These are phyloP conservation scores for Ganoderma sinense DNA, from an alignment of 1,284 basidiomycete species.

Conservation along the genomic window DNA sequence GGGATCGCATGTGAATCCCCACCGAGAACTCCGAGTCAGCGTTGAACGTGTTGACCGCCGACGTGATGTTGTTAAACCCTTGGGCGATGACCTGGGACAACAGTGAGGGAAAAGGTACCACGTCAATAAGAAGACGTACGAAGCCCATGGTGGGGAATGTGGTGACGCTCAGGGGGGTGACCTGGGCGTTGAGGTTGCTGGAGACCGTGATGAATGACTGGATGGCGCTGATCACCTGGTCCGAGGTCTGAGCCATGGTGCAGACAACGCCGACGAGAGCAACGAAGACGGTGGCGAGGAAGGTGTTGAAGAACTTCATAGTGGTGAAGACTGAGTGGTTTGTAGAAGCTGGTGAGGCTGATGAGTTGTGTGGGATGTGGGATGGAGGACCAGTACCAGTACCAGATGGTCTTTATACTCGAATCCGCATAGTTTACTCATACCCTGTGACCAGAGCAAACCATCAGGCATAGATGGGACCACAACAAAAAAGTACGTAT, in stretches of 20 bases:
- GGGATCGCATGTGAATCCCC: not conserved
- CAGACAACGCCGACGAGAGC: not conserved
- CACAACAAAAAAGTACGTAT: not conserved
- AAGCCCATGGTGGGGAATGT: not conserved
- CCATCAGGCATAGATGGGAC: not conserved
- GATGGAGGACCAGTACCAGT: not conserved
- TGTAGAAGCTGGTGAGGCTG: not conserved
- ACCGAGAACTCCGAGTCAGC: conserved; percentile 1
- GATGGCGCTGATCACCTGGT: not conserved
- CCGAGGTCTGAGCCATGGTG: conserved; percentile 1
- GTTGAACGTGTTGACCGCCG: not conserved
- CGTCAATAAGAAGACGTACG: not conserved
- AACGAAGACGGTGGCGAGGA: not conserved
- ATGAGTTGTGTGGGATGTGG: not conserved
- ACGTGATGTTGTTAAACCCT: conserved; percentile 1
- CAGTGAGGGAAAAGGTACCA: not conserved
- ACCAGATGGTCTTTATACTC: not conserved
- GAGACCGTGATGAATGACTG: not conserved
- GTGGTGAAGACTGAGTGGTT: not conserved
- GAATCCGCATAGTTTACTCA: not conserved
- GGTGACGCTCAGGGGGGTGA: not conserved
- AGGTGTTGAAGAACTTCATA: conserved; percentile 5
- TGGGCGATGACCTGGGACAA: not conserved
- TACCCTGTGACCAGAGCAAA: not conserved
- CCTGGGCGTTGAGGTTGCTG: not conserved